These are phyloP conservation scores for Penicillium sp. DNA, from an alignment of 2,329 filamentous ascomycete genomes.

Conservation along the genomic window DNA sequence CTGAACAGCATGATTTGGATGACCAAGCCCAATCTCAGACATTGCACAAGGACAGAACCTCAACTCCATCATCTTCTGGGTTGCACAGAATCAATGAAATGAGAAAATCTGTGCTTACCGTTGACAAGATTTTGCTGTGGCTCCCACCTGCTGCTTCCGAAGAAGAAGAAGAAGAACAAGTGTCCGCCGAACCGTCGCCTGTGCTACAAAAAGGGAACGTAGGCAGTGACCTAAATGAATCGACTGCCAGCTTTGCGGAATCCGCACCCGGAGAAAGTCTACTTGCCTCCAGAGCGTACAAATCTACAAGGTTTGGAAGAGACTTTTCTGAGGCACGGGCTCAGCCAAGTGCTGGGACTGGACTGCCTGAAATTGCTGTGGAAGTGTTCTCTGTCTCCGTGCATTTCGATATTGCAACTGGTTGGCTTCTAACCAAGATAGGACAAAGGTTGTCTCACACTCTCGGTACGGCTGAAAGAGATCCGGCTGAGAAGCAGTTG, in stretches of 20 bases:
- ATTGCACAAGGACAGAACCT: slow-evolving; percentile 12
- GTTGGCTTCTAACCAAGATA: slow-evolving; percentile 35
- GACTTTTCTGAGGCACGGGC: slow-evolving; percentile 3
- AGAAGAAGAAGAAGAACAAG: slow-evolving; percentile 8
- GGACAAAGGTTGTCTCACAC: slow-evolving; percentile 25
- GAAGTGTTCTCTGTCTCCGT: slow-evolving; percentile 27
- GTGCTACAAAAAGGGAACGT: slow-evolving; percentile 8
- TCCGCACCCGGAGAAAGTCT: slow-evolving; percentile 20
- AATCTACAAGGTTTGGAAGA: slow-evolving; percentile 17
- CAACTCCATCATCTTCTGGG: slow-evolving; percentile 11
- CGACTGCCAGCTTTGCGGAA: slow-evolving; percentile 17
- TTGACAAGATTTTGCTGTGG: slow-evolving; percentile 32
- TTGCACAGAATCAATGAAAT: slow-evolving; percentile 23
- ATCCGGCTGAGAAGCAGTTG: slow-evolving; percentile 2
- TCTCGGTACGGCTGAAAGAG: slow-evolving; percentile 12
- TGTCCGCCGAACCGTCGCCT: slow-evolving; percentile 3
- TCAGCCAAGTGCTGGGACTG: not conserved
- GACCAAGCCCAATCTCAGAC: slow-evolving; percentile 8
- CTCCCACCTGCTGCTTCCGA: slow-evolving; percentile 23
- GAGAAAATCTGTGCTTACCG: slow-evolving; percentile 29
- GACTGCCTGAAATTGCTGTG: slow-evolving; percentile 20
- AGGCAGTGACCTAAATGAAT: slow-evolving; percentile 18
- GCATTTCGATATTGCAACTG: slow-evolving; percentile 35
- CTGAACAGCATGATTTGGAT: slow-evolving; percentile 7
- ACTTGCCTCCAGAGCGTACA: slow-evolving; percentile 18